These are phyloP conservation scores for Yamadazyma philogaea DNA, from an alignment of 805 yeast genomes.

Conservation along the genomic window DNA sequence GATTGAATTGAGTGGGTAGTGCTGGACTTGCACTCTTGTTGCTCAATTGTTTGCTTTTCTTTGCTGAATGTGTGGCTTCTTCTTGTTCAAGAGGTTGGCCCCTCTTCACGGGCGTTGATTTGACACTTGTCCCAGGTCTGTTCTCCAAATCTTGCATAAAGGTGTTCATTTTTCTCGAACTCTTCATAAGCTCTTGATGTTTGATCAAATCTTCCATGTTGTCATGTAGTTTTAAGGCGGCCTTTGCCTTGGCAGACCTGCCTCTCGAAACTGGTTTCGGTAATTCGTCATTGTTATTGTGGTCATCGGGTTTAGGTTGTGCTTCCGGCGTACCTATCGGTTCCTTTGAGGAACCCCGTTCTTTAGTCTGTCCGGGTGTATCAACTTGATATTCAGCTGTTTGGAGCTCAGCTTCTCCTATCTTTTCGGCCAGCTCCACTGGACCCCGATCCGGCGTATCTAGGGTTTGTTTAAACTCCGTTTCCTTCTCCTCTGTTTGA, in stretches of 20 bases:
- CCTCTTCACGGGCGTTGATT: conserved; percentile 10
- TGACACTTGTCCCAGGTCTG: conserved; percentile 9
- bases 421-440: background rate
- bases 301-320: background rate
- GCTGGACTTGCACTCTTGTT: background rate
- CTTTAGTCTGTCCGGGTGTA: too few relatives aligned
- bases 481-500: background rate
- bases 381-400: too few relatives aligned
- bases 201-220: conserved; percentile 67
- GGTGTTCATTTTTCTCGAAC: conserved; percentile 38
- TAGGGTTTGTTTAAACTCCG: background rate
- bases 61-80: conserved; percentile 13
- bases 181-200: conserved; percentile 51
- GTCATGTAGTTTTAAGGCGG: conserved; percentile 61
- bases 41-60: conserved; percentile 13
- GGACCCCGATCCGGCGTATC: background rate
- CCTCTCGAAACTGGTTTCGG: conserved; percentile 16
- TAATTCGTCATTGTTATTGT: background rate
- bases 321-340: background rate
- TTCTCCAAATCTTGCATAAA: conserved; percentile 35
- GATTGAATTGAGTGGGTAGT: background rate
- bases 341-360: background rate
- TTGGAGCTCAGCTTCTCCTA: too few relatives aligned
- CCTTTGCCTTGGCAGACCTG: conserved; percentile 64
- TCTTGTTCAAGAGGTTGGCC: conserved; percentile 12